phyloP scores from a whole-genome alignment of 1,139 yeast species.

The Meyerozyma athensensis region DNA sequence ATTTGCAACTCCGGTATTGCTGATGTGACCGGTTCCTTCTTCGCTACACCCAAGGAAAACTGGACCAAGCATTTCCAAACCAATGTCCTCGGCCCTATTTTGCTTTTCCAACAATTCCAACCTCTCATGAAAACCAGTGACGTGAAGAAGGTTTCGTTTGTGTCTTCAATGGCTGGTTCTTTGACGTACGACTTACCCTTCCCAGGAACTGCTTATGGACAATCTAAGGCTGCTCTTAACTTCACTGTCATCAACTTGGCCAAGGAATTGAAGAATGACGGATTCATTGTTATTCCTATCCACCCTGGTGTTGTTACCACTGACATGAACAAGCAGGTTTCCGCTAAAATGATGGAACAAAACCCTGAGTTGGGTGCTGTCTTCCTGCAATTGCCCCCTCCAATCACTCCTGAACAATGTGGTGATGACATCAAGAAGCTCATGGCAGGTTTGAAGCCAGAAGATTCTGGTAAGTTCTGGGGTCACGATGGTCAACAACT shows the following conservation, averaged over 20 bases:
- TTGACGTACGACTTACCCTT: not conserved
- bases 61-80: constrained; percentile 5
- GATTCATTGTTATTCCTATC: constrained; percentile 19
- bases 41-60: constrained; percentile 3
- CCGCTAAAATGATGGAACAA: no score
- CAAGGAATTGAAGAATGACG: constrained; percentile 15
- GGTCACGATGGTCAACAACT: not conserved
- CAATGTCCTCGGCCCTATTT: constrained; percentile 10
- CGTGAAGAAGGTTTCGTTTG: constrained; percentile 7
- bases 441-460: no score
- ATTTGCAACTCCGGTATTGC: not conserved
- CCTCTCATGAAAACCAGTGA: constrained; percentile 16
- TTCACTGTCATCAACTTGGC: constrained; percentile 18
- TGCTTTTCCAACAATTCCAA: constrained; percentile 4
- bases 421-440: no score
- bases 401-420: no score
- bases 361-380: no score
- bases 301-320: constrained; percentile 29
- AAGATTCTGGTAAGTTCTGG: not conserved
- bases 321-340: no score
- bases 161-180: constrained; percentile 5
- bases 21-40: not conserved
- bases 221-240: constrained; percentile 31
- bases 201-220: constrained; percentile 21
- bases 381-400: no score